Percentiles rank a stretch among this genome's conserved stretches.
These are phyloP conservation scores for Aspergillus funiculosus DNA, from an alignment of 495 filamentous ascomycete genomes.

Conservation along the genomic window DNA sequence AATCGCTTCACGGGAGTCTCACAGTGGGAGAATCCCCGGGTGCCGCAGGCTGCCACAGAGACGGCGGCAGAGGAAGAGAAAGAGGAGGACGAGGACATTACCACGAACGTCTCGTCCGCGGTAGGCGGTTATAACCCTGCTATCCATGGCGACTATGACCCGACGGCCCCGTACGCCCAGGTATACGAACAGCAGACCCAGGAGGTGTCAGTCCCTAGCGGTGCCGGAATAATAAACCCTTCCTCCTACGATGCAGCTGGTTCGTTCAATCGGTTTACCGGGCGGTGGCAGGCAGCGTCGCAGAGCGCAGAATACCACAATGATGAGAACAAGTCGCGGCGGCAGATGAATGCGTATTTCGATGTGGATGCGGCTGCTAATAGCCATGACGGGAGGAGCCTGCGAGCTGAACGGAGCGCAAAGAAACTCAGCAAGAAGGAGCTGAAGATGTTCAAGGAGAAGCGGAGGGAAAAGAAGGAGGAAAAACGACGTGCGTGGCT, in stretches of 20 bases:
- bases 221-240: conserved; percentile 30
- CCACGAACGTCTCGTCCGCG: conserved; percentile 15
- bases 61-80: neutral
- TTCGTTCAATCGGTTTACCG: conserved; percentile 89
- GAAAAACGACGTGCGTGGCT: conserved; percentile 92
- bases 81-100: neutral
- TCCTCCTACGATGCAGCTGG: conserved; percentile 59
- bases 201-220: conserved; percentile 24
- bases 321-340: conserved; percentile 79
- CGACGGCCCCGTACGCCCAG: conserved; percentile 84
- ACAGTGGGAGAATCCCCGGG: conserved; percentile 87
- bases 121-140: conserved; percentile 86
- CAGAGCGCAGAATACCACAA: conserved; percentile 69
- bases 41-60: conserved; percentile 41
- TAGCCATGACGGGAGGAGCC: conserved; percentile 80
- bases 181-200: conserved; percentile 33
- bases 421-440: conserved; percentile 84
- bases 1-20: conserved; percentile 71
- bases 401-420: conserved; percentile 84
- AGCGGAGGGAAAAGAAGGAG: conserved; percentile 79
- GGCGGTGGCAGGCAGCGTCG: conserved; percentile 64
- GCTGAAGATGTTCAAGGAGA: conserved; percentile 69
- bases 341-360: conserved; percentile 93
- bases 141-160: conserved; percentile 94
- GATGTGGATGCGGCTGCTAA: conserved; percentile 98